Conservation (phyloP, 75 land plant species). For the Sequoia sempervirens region DNA sequence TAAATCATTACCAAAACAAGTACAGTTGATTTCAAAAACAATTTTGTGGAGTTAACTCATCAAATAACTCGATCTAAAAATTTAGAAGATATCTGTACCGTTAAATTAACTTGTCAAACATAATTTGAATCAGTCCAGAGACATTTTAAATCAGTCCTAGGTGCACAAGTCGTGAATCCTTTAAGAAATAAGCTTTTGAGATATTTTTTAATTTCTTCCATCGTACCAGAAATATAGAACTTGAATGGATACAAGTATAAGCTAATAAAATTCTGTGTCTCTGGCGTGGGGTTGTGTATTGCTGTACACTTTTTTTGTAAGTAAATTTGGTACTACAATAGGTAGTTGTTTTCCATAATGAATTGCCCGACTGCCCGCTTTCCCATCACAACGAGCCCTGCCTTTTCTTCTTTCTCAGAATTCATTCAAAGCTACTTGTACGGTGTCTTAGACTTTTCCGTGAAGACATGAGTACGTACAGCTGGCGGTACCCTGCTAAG, state of each 20-base stretch:
- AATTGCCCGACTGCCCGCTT: neutral
- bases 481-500: neutral
- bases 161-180: too few species aligned
- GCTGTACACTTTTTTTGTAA: neutral
- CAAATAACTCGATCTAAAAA: too few species aligned
- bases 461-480: neutral
- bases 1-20: too few species aligned
- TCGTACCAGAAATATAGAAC: neutral
- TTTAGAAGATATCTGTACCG: too few species aligned
- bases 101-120: too few species aligned
- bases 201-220: neutral
- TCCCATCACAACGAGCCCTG: neutral
- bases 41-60: too few species aligned
- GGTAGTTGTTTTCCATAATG: neutral
- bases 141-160: too few species aligned
- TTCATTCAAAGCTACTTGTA: neutral
- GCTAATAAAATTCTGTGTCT: neutral
- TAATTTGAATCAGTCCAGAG: too few species aligned
- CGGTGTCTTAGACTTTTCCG: neutral
- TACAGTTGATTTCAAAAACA: too few species aligned
- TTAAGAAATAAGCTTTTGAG: too few species aligned
- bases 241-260: neutral
- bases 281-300: neutral
- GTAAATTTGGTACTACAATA: neutral
- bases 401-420: neutral